Evolutionary conservation across 2,329 filamentous ascomycete species (phyloP).

Genomic region (Thermothelomyces thermophilus): DNA sequence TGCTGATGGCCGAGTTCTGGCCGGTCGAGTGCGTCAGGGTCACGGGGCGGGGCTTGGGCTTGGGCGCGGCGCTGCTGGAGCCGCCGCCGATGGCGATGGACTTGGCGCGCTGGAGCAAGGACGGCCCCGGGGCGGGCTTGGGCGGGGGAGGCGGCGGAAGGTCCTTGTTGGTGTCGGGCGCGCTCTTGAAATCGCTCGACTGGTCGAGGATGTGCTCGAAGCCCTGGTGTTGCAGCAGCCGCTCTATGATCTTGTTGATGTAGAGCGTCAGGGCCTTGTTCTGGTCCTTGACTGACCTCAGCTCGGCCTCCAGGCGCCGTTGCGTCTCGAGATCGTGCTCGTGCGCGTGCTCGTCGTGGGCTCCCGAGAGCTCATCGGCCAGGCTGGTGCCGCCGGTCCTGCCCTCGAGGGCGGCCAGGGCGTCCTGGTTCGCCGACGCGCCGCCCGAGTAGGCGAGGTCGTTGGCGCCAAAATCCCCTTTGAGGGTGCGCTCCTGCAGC

Average conservation of each 20-base stretch:
- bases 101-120: conserved; percentile 55
- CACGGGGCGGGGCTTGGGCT: conserved; percentile 48
- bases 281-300: conserved; percentile 77
- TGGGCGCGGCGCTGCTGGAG: conserved; percentile 25
- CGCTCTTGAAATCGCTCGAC: conserved; percentile 55
- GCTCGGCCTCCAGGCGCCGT: conserved; percentile 68
- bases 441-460: conserved; percentile 66
- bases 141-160: conserved; percentile 64
- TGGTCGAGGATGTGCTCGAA: conserved; percentile 91
- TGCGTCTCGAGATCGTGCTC: conserved; percentile 39
- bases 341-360: conserved; percentile 40
- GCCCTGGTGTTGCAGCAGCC: conserved; percentile 86
- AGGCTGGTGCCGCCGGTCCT: conserved; percentile 49
- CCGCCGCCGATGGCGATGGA: conserved; percentile 46
- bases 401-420: conserved; percentile 58
- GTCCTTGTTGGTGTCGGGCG: conserved; percentile 67
- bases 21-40: conserved; percentile 44
- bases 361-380: conserved; percentile 81
- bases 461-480: conserved; percentile 80
- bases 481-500: conserved; percentile 88
- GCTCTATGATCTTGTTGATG: conserved; percentile 98
- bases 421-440: conserved; percentile 54
- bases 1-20: conserved; percentile 38
- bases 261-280: conserved; percentile 97
- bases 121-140: conserved; percentile 38